Evolutionary conservation across 2,329 filamentous ascomycete genomes (phyloP).

Genomic region (Fonsecaea monophora): DNA sequence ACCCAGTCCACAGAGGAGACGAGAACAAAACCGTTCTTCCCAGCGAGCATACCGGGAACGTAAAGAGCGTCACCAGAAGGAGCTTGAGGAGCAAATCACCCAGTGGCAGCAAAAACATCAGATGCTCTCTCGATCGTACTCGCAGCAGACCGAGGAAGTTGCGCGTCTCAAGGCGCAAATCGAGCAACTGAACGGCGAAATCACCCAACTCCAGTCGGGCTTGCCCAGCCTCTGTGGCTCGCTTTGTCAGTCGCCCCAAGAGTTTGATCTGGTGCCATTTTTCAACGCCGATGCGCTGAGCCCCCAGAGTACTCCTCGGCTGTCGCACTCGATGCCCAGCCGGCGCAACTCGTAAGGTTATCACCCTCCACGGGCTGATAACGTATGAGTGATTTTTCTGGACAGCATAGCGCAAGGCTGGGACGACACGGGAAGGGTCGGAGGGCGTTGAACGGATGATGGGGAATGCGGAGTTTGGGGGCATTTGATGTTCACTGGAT

Average conservation of each 20-base stretch:
- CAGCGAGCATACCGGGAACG: constrained; percentile 96
- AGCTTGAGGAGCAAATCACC: constrained; percentile 70
- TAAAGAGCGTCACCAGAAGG: constrained; percentile 92
- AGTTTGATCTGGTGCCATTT: constrained; percentile 38
- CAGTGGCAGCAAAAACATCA: constrained; percentile 39
- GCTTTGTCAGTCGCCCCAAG: constrained; percentile 33
- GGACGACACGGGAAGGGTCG: not conserved
- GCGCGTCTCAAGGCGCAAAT: constrained; percentile 36
- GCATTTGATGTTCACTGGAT: constrained; percentile 1
- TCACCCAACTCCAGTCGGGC: constrained; percentile 33
- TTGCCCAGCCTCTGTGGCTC: constrained; percentile 31
- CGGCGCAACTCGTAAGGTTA: constrained; percentile 18
- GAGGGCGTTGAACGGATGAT: not conserved
- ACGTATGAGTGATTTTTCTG: constrained; percentile 8
- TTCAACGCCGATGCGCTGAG: constrained; percentile 27
- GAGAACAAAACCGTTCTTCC: constrained; percentile 39
- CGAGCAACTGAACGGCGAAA: constrained; percentile 35
- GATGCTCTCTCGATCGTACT: constrained; percentile 32
- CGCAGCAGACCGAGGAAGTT: constrained; percentile 36
- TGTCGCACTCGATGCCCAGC: constrained; percentile 19
- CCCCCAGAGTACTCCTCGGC: constrained; percentile 28
- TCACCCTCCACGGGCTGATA: not conserved
- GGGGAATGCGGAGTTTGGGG: not conserved
- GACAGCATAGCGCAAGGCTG: constrained; percentile 27
- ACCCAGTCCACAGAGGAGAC: constrained; percentile 31